These are phyloP conservation scores for Nothopassalora personata DNA, from an alignment of 2,329 filamentous ascomycete species.

Conservation along the genomic window DNA sequence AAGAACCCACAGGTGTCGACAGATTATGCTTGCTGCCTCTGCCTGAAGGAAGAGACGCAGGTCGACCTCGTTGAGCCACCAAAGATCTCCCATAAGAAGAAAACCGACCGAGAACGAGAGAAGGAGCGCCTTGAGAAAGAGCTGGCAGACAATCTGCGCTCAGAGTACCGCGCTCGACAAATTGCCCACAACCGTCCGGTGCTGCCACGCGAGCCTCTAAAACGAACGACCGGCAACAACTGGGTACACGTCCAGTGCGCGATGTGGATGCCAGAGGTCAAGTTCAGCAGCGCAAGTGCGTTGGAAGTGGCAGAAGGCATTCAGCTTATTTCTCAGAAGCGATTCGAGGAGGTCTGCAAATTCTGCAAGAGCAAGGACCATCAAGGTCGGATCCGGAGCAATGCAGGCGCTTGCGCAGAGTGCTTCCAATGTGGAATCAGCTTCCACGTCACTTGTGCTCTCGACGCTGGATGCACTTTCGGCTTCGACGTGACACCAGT, in stretches of 20 bases:
- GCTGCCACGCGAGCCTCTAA: slow-evolving; percentile 82
- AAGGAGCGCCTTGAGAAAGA: slow-evolving; percentile 83
- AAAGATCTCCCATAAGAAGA: slow-evolving; percentile 77
- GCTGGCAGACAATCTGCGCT: slow-evolving; percentile 68
- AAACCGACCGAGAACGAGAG: slow-evolving; percentile 84
- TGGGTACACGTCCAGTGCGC: slow-evolving; percentile 97
- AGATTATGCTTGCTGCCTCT: slow-evolving; percentile 87
- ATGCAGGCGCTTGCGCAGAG: slow-evolving; percentile 67
- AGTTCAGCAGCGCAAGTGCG: slow-evolving; percentile 78
- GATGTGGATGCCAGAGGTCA: slow-evolving; percentile 85
- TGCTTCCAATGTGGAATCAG: slow-evolving; percentile 68
- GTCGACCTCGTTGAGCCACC: slow-evolving; percentile 80
- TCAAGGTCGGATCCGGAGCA: slow-evolving; percentile 23
- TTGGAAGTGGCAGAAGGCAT: slow-evolving; percentile 87
- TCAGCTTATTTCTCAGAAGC: slow-evolving; percentile 66
- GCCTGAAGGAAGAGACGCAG: slow-evolving; percentile 74
- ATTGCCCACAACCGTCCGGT: slow-evolving; percentile 76
- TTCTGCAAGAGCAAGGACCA: slow-evolving; percentile 65
- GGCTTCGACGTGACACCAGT: slow-evolving; percentile 88
- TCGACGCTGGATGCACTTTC: slow-evolving; percentile 72
- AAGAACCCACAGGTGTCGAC: slow-evolving; percentile 90
- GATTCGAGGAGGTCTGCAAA: slow-evolving; percentile 75
- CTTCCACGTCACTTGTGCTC: slow-evolving; percentile 88
- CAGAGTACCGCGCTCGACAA: slow-evolving; percentile 79
- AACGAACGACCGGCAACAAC: slow-evolving; percentile 92